These are phyloP conservation scores for Candida sphagnicola DNA, from an alignment of 805 yeast species.

Conservation along the genomic window DNA sequence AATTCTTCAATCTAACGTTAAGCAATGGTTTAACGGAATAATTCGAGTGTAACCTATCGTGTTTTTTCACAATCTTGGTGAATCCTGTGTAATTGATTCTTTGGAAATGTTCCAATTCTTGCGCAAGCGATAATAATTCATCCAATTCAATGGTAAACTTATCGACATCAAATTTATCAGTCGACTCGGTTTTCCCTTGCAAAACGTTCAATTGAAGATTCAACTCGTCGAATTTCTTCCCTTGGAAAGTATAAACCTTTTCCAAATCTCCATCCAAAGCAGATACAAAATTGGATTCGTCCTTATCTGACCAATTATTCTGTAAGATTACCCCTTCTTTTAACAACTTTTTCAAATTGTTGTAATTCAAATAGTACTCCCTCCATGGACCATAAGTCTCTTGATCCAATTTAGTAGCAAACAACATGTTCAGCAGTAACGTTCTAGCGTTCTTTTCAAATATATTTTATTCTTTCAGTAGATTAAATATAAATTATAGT, in stretches of 20 bases:
- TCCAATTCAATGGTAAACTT: constrained; percentile 69
- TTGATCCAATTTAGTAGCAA: constrained; percentile 76
- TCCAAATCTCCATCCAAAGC: constrained; percentile 67
- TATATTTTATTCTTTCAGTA: too few relatives aligned
- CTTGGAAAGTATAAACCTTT: constrained; percentile 73
- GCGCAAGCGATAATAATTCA: constrained; percentile 66
- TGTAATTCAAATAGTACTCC: constrained; percentile 64
- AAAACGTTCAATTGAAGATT: constrained; percentile 59
- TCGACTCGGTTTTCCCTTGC: constrained; percentile 52
- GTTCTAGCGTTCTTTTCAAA: too few relatives aligned
- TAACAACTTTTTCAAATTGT: constrained; percentile 57
- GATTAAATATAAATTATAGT: too few relatives aligned
- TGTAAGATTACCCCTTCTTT: constrained; percentile 59
- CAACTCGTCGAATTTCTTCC: constrained; percentile 62
- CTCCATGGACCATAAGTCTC: constrained; percentile 91
- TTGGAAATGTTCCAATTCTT: constrained; percentile 84
- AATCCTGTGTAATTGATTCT: constrained; percentile 94
- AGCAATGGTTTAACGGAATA: constrained; percentile 89
- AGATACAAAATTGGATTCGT: constrained; percentile 66
- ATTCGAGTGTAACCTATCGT: constrained; percentile 82
- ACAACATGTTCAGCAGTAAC: too few relatives aligned
- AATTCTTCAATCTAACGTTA: constrained; percentile 78
- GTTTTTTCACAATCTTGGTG: constrained; percentile 91
- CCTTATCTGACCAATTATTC: constrained; percentile 61
- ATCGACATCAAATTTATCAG: constrained; percentile 49